Evolutionary conservation across 176 grass and related monocot genomes (phyloP).

Genomic region (barley (Hordeum vulgare)): DNA sequence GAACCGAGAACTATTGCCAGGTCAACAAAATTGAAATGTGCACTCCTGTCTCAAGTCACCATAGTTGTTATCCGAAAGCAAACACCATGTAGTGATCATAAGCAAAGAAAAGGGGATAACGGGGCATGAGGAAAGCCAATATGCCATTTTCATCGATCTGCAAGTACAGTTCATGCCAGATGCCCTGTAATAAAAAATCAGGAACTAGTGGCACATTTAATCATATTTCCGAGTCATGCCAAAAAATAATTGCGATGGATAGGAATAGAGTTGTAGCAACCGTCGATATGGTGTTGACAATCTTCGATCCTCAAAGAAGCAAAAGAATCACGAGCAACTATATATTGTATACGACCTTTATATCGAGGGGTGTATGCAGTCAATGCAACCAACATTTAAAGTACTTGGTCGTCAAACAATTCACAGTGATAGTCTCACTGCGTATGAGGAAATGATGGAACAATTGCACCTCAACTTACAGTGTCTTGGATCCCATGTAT

Average conservation of each 20-base stretch:
- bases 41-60: no score
- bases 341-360: not conserved
- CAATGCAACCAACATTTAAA: not conserved
- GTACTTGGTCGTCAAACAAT: not conserved
- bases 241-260: not conserved
- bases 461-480: no score
- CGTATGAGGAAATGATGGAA: not conserved
- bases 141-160: not conserved
- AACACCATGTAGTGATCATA: no score
- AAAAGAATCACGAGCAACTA: not conserved
- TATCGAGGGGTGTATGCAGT: not conserved
- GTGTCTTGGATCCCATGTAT: no score
- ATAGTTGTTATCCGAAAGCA: no score
- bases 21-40: no score
- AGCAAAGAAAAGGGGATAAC: no score
- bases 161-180: not conserved
- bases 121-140: no score
- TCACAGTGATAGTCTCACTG: not conserved
- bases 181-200: not conserved
- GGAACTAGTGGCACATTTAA: no score
- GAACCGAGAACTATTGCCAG: no score
- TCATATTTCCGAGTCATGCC: no score
- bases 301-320: no score
- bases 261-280: not conserved
- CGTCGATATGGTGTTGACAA: not conserved